These are phyloP conservation scores for Porcisia hertigi DNA, from an alignment of 208 protist species.

Conservation along the genomic window DNA sequence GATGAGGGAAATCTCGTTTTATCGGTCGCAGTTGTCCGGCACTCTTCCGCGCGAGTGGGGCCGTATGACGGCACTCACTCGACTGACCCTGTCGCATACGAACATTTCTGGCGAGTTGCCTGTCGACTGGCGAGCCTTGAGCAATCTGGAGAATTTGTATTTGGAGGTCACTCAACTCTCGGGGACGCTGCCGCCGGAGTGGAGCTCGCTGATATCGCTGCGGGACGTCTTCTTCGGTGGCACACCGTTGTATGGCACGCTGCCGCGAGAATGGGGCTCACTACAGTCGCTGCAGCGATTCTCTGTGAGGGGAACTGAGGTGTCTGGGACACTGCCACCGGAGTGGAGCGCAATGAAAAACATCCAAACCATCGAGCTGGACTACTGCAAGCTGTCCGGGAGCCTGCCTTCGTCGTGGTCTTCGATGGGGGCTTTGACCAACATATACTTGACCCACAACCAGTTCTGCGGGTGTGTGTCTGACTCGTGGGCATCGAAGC, in stretches of 20 bases:
- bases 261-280: conserved; percentile 4
- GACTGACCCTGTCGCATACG: not conserved
- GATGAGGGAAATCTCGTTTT: not conserved
- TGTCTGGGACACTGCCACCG: conserved; percentile 13
- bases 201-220: conserved; percentile 5
- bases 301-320: not conserved
- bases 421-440: too few relatives aligned
- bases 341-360: conserved; percentile 9
- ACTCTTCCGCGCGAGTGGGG: conserved; percentile 3
- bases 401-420: too few relatives aligned
- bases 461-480: too few relatives aligned
- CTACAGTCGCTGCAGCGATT: not conserved
- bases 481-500: too few relatives aligned
- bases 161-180: not conserved
- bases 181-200: conserved; percentile 12
- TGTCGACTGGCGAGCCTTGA: not conserved
- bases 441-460: too few relatives aligned
- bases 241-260: too few relatives aligned
- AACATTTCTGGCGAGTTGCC: not conserved
- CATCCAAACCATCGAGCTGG: too few relatives aligned
- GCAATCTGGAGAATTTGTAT: not conserved
- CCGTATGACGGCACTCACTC: not conserved
- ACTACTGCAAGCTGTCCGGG: too few relatives aligned
- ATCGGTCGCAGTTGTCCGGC: not conserved
- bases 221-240: too few relatives aligned